These are phyloP conservation scores for Chytriomyces confervae DNA, from an alignment of 192 early-diverging fungal species.

Conservation along the genomic window DNA sequence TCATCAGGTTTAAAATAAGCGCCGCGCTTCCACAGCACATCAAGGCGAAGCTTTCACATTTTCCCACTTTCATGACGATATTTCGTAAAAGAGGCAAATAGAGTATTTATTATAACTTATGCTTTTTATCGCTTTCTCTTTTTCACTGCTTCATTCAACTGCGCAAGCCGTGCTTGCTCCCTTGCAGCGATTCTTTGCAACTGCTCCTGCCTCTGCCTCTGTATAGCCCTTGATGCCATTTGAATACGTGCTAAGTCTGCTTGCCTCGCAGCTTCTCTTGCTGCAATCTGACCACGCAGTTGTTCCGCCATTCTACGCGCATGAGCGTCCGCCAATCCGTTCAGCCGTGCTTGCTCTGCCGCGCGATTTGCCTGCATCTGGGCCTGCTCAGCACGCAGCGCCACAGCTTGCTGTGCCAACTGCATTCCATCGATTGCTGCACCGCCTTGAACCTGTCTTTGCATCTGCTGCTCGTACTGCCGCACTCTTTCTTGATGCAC, in stretches of 20 bases:
- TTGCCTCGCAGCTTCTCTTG: neutral
- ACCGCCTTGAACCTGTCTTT: neutral
- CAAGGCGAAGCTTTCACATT: conserved; percentile 50
- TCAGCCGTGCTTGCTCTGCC: neutral
- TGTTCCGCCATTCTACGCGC: neutral
- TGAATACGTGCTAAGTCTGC: neutral
- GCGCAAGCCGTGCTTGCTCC: no score
- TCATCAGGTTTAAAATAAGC: conserved; percentile 48
- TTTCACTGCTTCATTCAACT: no score
- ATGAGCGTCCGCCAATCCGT: neutral
- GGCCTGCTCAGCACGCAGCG: neutral
- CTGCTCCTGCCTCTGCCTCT: neutral
- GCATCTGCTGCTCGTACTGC: neutral
- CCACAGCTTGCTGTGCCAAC: neutral
- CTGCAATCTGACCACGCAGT: neutral
- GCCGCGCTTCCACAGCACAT: conserved; percentile 43
- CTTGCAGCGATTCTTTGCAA: neutral
- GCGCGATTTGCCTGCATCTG: neutral
- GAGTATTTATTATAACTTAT: no score
- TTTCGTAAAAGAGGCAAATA: neutral
- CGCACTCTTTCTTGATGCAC: neutral
- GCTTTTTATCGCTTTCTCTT: no score
- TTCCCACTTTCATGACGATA: conserved; percentile 52
- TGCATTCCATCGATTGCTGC: neutral
- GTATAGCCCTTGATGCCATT: neutral